Evolutionary conservation across 441 rosid species (phyloP), one percentile per base, ranked within the genome.

Genomic region (Croton setiger): DNA sequence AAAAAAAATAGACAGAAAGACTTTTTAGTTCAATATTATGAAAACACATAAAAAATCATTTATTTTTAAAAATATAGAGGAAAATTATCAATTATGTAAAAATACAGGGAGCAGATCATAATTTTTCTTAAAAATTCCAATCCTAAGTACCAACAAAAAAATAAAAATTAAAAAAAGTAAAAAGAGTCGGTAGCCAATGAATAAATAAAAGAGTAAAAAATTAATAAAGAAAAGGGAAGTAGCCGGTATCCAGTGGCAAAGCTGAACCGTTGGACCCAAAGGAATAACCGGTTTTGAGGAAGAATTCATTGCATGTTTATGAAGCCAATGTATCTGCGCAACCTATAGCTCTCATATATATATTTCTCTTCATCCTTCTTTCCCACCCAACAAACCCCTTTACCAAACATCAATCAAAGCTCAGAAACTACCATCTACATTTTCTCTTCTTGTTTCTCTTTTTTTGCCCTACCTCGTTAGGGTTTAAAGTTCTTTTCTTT

Each of bases 281-380:
- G 36, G 78, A 57, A 60, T 27, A 64, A 69, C 64, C 64, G 60
- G 73, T 65, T 74, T 70, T 64, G 23, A 17, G 82, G 84, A 54
- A 67, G 78, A 74, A 82, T 87, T 66, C 93, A 82, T 54, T 87
- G 93, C 84, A 87, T 75, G 75, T 67, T 31, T 69, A 21, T 36
- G 64, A 37, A 62, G 72, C 33, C 74, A 63, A 79, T 79, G 86
- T 61, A 79, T 75, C 80, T 73, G 63, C 68, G 27, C n/a, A 52
- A 68, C 44, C 60, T 63, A 43, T 70, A 56, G 54, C 69, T 63
- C 58, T 47, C 71, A 12, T 56, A 66, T 60, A 52, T 61, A 65
- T 57, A 49, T 41, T 23, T 12, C 1, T 14, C 52, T 17, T 11
- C 9, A 12, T 33, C 21, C 20, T 37, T 41, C 20, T 43, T 27